Base-by-base conservation (phyloP, 805 yeast species). In the Candida qinlingensis region DNA sequence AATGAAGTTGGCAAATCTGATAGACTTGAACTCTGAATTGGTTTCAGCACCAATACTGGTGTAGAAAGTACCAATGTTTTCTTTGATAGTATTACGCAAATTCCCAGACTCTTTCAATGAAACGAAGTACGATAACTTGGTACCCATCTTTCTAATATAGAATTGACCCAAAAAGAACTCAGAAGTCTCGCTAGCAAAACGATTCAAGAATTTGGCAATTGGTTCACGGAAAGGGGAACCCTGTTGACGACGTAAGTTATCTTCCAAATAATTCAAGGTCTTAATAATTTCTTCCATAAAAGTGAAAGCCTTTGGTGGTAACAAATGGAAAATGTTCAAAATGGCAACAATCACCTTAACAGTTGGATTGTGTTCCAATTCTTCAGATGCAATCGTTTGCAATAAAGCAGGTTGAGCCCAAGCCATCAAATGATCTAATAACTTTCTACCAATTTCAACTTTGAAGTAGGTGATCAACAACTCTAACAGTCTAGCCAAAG, bases 401-500 rank as follows among this genome's bases (percentile, higher is more conserved):
- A 95, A 66, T 1, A 87, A 79, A 30, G 79, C 78, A 3, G 94
- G 88, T 58, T 87, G 91, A 0, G 97, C 96, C 96, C 97, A 91
- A 0, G 97, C 96, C 78, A 84, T 85, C 54, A 94, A 72, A 66
- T 94, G 99, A 61, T 94, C 98, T 33, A 95, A 74, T 45, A 94
- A 69, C 59, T 94, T 94, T 44, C 90, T 78, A 33, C 99, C 99
- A 55, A 94, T 92, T 64, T 94, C 99, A 19, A 95, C 97, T 63
- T 95, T 86, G 74, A 94, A 94, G 60, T 94, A 92, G 4, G 95
- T 88, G 35, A 92, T 90, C 55, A 94, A 71, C 26, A 95, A 71
- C 60, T 92, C 97, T 39, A 94, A 72, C 33, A 94, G 72, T 40
- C 95, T 73, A 0, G 97, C 95, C 26, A 94, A 72, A 0, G 98